These are phyloP conservation scores for Chlamydomonas incerta DNA, from an alignment of 139 green algal genomes.

Conservation along the genomic window DNA sequence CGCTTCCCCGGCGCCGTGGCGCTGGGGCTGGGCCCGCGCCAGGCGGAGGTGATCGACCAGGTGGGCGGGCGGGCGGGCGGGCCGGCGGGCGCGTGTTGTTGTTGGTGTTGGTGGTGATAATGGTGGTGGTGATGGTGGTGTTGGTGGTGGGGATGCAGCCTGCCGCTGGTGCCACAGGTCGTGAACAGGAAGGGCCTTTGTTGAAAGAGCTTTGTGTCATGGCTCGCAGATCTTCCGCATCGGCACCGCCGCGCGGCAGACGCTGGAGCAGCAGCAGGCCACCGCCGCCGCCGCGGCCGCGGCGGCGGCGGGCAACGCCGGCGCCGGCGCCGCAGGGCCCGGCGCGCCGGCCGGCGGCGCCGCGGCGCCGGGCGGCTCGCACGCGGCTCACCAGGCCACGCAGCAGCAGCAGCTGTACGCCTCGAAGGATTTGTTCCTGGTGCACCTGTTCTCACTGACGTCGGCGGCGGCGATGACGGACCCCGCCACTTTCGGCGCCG, in stretches of 20 bases:
- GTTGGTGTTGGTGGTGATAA: too few relatives aligned
- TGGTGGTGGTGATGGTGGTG: too few relatives aligned
- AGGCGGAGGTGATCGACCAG: slow-evolving; percentile 4
- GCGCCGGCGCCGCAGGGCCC: neutral
- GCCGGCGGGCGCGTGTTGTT: too few relatives aligned
- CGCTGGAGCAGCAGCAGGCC: slow-evolving; percentile 26
- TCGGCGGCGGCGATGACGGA: neutral
- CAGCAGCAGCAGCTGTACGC: neutral
- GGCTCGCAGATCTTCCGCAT: neutral
- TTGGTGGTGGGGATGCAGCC: too few relatives aligned
- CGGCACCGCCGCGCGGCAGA: neutral
- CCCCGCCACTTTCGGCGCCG: neutral
- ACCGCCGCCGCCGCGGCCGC: neutral
- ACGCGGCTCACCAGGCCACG: neutral
- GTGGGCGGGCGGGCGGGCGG: neutral
- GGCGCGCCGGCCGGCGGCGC: too few relatives aligned
- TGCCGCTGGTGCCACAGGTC: too few relatives aligned
- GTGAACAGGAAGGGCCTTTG: too few relatives aligned
- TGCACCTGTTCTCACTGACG: slow-evolving; percentile 35
- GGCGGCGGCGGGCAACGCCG: neutral
- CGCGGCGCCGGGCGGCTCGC: neutral
- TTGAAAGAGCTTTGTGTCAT: too few relatives aligned
- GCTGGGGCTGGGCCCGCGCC: slow-evolving; percentile 6
- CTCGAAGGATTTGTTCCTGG: slow-evolving; percentile 45
- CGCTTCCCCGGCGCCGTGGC: slow-evolving; percentile 28